Percentiles rank a stretch among this genome's conserved stretches.
These are phyloP conservation scores for Boletus patriciae DNA, from an alignment of 768 basidiomycete species.

Conservation along the genomic window DNA sequence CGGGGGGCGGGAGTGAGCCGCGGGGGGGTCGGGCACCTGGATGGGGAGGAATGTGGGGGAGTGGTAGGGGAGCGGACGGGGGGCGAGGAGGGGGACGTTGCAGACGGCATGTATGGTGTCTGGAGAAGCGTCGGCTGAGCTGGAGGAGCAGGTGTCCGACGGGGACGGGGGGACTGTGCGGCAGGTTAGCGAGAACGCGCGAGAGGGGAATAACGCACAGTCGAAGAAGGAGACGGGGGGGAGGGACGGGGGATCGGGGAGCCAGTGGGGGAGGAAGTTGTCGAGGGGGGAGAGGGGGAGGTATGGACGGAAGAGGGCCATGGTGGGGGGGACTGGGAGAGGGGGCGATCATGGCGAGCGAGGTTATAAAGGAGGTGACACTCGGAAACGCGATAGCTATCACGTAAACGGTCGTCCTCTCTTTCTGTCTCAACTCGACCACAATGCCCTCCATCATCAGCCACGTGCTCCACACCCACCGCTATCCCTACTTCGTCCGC, in stretches of 20 bases:
- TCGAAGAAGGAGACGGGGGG: not conserved
- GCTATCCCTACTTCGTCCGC: slow-evolving; percentile 53
- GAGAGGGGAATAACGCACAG: not conserved
- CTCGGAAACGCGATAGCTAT: not conserved
- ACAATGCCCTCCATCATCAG: slow-evolving; percentile 14
- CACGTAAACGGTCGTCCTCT: slow-evolving; percentile 1
- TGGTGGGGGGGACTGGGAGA: not conserved
- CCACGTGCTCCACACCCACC: slow-evolving; percentile 16
- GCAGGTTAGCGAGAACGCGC: not conserved
- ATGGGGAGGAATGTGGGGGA: no score
- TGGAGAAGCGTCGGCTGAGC: slow-evolving; percentile 26
- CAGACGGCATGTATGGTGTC: slow-evolving; percentile 52
- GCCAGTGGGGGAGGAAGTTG: slow-evolving; percentile 11
- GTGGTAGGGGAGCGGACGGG: no score
- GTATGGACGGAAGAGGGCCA: not conserved
- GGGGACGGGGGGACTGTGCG: slow-evolving; percentile 45
- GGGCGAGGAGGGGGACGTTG: slow-evolving; percentile 66
- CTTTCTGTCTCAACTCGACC: not conserved
- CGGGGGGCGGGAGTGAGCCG: no score
- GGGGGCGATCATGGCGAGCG: not conserved
- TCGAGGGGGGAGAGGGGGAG: slow-evolving; percentile 24
- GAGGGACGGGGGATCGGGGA: not conserved
- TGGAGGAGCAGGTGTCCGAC: slow-evolving; percentile 37
- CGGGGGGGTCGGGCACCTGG: no score
- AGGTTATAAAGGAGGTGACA: slow-evolving; percentile 9